Evolutionary conservation across 2,329 filamentous ascomycete species (phyloP), one percentile per base, ranked within the genome.

Genomic region (Hymenoscyphus occultus): DNA sequence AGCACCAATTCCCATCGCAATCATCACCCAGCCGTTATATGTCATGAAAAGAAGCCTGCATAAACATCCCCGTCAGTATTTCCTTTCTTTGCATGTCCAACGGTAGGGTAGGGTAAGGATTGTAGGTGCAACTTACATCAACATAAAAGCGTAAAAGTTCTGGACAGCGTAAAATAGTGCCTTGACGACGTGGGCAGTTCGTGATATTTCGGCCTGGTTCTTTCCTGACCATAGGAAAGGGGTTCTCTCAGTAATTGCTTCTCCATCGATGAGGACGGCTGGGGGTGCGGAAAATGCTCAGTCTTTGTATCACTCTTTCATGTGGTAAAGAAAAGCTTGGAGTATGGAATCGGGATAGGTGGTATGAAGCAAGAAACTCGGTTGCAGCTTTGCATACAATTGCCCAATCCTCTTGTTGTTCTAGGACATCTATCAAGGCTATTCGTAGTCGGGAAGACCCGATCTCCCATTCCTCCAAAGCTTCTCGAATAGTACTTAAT

Each of bases 1-100:
- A 0, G 94, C 93, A 16, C 95, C 95, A 10, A 96, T 81, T 0
- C 90, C 90, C 16, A 98, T 93, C 2, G 94, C 86, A 70, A 96
- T 79, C 95, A 99, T 99, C 71, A 99, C 88, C 89, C 91, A 96
- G 64, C 95, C 95, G 74, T 99, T 99, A 80, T 99, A 99, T n/a
- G 95, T 99, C 95, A 99, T 99, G 79, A 99, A 99, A 28, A 99
- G 80, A 67, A 99, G 83, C 95, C 94, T 98, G 66, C 10, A 39
- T 10, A 6, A 22, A 19, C 14, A 14, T 13, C n/a, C 51, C 10
- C 22, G 31, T 62, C 39, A 62, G 54, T 28, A 45, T 42, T 60
- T 14, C 32, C 39, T 5, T 31, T 6, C 42, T 40, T 19, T 13
- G n/a, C 39, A 14, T 35, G 7, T 12, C 12, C 13, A 4, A n/a